Percentiles rank a stretch among this genome's conserved stretches.
Conservation (phyloP, 306 rosid genomes). For the Lotus japonicus region DNA sequence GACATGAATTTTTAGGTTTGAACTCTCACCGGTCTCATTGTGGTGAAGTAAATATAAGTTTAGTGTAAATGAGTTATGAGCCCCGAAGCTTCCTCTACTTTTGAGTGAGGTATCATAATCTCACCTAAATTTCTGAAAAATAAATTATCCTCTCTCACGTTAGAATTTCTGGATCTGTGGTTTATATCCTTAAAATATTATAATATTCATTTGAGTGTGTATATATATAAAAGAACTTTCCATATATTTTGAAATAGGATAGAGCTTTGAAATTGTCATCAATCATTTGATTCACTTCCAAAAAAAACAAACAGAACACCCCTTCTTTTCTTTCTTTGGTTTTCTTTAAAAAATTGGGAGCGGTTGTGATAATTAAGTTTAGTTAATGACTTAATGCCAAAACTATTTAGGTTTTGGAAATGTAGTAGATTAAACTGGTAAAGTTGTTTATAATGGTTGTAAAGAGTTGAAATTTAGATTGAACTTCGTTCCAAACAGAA, state of each 20-base stretch:
- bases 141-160: too few relatives aligned
- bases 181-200: too few relatives aligned
- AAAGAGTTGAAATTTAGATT: background rate
- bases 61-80: too few relatives aligned
- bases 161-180: too few relatives aligned
- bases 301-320: background rate
- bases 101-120: too few relatives aligned
- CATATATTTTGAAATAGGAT: background rate
- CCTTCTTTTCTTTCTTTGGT: background rate
- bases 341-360: background rate
- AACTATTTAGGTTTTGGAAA: background rate
- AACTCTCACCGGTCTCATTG: too few relatives aligned
- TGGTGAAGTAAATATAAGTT: too few relatives aligned
- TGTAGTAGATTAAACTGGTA: background rate
- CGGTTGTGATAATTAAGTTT: background rate
- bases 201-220: too few relatives aligned
- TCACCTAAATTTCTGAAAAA: too few relatives aligned
- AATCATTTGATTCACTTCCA: conserved; percentile 6
- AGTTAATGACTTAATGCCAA: background rate
- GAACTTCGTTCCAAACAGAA: background rate
- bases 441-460: background rate
- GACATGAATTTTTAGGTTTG: too few relatives aligned
- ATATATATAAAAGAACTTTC: too few relatives aligned
- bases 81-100: too few relatives aligned
- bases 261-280: conserved; percentile 19